Conservation (phyloP, 2,329 filamentous ascomycete species). For the Xylaria arbuscula region DNA sequence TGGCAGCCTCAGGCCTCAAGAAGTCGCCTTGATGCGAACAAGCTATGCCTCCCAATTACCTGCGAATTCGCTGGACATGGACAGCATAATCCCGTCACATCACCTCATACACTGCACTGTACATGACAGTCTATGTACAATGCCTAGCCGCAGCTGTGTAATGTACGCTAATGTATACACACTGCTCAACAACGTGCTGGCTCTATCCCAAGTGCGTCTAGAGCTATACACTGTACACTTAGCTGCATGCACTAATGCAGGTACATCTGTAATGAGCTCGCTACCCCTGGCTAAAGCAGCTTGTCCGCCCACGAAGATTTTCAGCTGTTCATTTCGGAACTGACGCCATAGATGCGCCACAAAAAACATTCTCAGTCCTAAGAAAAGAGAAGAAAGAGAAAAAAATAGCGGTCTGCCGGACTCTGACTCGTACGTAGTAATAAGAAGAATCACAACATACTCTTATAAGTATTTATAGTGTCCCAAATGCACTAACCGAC, state of each 20-base stretch:
- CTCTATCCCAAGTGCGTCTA: background rate
- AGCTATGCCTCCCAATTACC: no score
- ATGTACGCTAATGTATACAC: no score
- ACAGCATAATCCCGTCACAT: constrained; percentile 11
- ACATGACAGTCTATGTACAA: background rate
- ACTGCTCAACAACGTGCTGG: constrained; percentile 2
- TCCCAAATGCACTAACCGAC: background rate
- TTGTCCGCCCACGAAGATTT: background rate
- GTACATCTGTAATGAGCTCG: constrained; percentile 21
- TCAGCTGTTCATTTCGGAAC: constrained; percentile 34
- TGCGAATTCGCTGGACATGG: background rate
- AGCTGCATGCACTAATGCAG: constrained; percentile 31
- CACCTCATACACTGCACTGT: background rate
- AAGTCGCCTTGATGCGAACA: no score
- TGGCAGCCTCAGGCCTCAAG: no score
- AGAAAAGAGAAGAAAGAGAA: background rate
- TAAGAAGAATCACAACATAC: background rate
- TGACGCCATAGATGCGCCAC: constrained; percentile 28
- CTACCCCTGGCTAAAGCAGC: constrained; percentile 23
- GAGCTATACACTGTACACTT: background rate
- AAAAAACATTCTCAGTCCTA: background rate
- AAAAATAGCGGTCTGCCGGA: background rate
- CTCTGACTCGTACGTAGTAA: background rate
- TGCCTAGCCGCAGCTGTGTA: background rate
- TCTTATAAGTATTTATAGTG: background rate